Evolutionary conservation across 768 basidiomycete genomes (phyloP), one percentile per base, ranked within the genome.

Genomic region (Cystobasidium ongulense): DNA sequence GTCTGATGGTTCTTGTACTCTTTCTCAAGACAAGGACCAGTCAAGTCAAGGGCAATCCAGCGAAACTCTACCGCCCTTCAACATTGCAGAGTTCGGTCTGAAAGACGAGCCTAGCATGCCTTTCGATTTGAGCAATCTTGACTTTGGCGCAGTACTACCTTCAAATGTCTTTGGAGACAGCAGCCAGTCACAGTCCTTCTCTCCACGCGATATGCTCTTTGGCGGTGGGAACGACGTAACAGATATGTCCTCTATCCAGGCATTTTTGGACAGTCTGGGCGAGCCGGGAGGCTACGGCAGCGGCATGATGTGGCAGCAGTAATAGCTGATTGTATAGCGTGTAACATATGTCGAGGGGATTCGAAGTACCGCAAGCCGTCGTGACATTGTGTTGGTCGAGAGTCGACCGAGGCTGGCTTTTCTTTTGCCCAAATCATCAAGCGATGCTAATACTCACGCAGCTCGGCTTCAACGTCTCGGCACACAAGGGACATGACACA

Each of bases 371-470:
- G n/a, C n/a, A n/a, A n/a, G n/a, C n/a, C n/a, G n/a, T n/a, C n/a
- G n/a, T n/a, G n/a, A n/a, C n/a, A n/a, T n/a, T n/a, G n/a, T n/a
- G n/a, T n/a, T n/a, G n/a, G n/a, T n/a, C n/a, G n/a, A n/a, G 17
- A 39, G 39, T 39, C 39, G 39, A 39, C 39, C n/a, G n/a, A 39
- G 39, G 8, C 17, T 39, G 7, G 39, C 39, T 39, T 39, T 39
- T 39, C 39, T 39, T 50, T 50, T 61, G 57, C n/a, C n/a, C 18
- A 33, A 38, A 15, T 8, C 57, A 31, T 57, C 53, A 57, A 61
- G 31, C 23, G 57, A 64, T 64, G 63, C 63, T 64, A 13, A 10
- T 64, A 8, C 63, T 64, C 57, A 59, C 57, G 21, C 29, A 27
- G 33, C 57, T 59, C 29, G 57, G 63, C 68, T 71, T 23, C 50